Evolutionary conservation across 2,329 filamentous ascomycete species (phyloP), one percentile per base, ranked within the genome.

Genomic region (Verticillium nonalfalfae): DNA sequence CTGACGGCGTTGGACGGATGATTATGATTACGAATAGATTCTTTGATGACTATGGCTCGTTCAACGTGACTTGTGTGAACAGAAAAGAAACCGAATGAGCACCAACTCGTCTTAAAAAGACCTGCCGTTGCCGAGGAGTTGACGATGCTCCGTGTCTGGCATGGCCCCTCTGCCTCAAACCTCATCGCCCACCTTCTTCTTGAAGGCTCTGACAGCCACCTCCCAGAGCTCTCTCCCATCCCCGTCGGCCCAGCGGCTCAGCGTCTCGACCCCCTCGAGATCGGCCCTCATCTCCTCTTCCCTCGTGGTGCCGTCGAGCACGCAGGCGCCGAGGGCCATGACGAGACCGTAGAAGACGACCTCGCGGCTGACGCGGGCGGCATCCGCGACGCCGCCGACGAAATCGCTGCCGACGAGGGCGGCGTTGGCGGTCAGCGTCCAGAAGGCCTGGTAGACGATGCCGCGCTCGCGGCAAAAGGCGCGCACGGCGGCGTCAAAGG

Each of bases 361-460:
- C n/a, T 75, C 75, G 1, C 60, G 60, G 7, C 71, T 67, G 11
- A 81, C 74, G 5, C 66, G 71, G 1, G 74, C 73, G 1, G 65
- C 70, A 5, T 71, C 65, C 1, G 84, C 83, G 1, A 93, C 73
- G 7, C 68, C 66, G 10, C 69, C 69, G 0, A 90, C 85, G 1
- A 81, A 85, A 14, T 62, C 64, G 56, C 72, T 74, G 50, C 65
- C 68, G 45, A 78, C 68, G 21, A 83, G 70, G 1, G 63, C 61
- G 1, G 69, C 70, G 62, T 85, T 84, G 2, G 76, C 81, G 2
- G 75, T 79, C 61, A 85, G 66, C 0, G 81, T 83, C 81, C 82
- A 85, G 67, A 84, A 86, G 9, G 78, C 74, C 71, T 85, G 82
- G 67, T 82, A 85, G 14, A 74, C 67, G 61, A 83, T 76, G 10